Conservation (phyloP, 208 protist species). For the Tetramitus jugosus region DNA sequence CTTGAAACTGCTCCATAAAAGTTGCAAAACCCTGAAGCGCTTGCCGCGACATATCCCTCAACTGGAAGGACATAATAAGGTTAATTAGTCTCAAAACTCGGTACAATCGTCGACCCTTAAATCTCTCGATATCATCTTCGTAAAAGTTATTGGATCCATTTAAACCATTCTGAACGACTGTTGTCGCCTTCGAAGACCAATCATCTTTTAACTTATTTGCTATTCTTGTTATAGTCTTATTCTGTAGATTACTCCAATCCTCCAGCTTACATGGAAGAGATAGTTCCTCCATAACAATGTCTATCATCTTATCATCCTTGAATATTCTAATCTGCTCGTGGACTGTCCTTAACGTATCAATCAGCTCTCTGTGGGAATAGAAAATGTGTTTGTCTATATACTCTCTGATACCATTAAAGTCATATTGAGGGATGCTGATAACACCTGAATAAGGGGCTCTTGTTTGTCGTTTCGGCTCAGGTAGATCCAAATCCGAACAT, state of each 20-base stretch:
- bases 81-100: slow-evolving; percentile 71
- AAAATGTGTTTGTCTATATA: slow-evolving; percentile 5
- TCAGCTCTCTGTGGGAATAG: neutral
- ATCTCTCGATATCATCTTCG: slow-evolving; percentile 73
- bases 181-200: slow-evolving; percentile 75
- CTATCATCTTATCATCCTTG: neutral
- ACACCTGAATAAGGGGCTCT: neutral
- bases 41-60: slow-evolving; percentile 58
- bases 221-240: neutral
- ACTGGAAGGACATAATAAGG: slow-evolving; percentile 71
- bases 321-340: neutral
- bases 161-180: slow-evolving; percentile 81
- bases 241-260: neutral
- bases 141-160: slow-evolving; percentile 84
- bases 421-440: neutral
- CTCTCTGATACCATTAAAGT: neutral
- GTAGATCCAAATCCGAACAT: neutral
- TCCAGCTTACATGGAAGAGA: neutral
- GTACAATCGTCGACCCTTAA: slow-evolving; percentile 62
- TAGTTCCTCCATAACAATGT: neutral
- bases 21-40: slow-evolving; percentile 63
- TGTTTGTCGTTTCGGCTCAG: neutral
- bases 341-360: neutral
- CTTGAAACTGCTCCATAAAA: slow-evolving; percentile 33
- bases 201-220: slow-evolving; percentile 55